Percentiles rank a stretch among this genome's conserved stretches.
Evolutionary conservation across 2,329 filamentous ascomycete species (phyloP).

Genomic region (Fusarium sororula): DNA sequence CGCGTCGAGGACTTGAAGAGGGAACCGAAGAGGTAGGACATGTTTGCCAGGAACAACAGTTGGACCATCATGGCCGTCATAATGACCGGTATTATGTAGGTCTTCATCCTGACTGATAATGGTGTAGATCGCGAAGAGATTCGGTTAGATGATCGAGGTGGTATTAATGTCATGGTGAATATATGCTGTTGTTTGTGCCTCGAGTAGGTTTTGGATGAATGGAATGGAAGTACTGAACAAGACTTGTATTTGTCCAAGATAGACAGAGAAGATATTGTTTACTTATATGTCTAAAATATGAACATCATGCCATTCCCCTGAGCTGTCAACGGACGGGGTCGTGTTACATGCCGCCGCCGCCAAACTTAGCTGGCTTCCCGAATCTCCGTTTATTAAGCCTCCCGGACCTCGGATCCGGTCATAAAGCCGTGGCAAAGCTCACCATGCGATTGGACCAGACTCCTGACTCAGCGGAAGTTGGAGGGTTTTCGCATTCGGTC

Average conservation of each 20-base stretch:
- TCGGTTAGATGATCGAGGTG: neutral
- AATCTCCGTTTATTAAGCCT: neutral
- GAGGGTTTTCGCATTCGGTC: neutral
- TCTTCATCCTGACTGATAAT: neutral
- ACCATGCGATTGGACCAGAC: neutral
- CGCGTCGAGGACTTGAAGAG: neutral
- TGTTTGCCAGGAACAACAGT: neutral
- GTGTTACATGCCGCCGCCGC: neutral
- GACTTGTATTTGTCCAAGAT: neutral
- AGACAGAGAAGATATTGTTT: neutral
- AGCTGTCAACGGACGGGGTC: neutral
- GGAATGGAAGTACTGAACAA: neutral
- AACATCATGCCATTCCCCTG: neutral
- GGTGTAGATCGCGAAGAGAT: neutral
- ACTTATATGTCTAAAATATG: neutral
- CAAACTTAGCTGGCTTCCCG: neutral
- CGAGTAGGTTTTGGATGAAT: too few relatives aligned
- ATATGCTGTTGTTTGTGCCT: neutral
- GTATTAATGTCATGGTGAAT: neutral
- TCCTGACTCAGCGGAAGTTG: neutral
- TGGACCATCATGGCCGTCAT: neutral
- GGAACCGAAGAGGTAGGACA: neutral
- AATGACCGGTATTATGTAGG: neutral
- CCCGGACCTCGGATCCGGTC: neutral
- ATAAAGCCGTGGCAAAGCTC: rapidly evolving